These are phyloP conservation scores for Cercospora sp. DNA, from an alignment of 2,329 filamentous ascomycete species.

Conservation along the genomic window DNA sequence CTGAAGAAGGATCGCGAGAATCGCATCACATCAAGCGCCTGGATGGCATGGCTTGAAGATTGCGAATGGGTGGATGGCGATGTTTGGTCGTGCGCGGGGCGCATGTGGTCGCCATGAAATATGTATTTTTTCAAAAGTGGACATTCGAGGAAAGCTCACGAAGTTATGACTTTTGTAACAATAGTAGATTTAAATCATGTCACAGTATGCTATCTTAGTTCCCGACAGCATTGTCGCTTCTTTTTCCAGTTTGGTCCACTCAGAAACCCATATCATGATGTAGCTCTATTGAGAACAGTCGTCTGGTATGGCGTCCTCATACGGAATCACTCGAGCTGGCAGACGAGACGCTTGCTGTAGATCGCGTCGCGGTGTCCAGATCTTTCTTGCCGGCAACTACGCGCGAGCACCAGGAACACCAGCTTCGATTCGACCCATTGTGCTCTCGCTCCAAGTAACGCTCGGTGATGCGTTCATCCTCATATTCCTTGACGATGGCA, in stretches of 20 bases:
- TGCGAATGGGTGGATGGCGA: slow-evolving; percentile 22
- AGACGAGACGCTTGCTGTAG: slow-evolving; percentile 33
- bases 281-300: background rate
- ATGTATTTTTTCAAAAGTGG: background rate
- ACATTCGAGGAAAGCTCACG: background rate
- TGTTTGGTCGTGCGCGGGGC: background rate
- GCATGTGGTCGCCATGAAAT: background rate
- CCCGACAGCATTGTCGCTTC: background rate
- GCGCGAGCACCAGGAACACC: slow-evolving; percentile 89
- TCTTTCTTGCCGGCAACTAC: slow-evolving; percentile 36
- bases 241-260: background rate
- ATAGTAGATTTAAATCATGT: background rate
- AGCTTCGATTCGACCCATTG: slow-evolving; percentile 68
- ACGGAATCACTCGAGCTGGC: slow-evolving; percentile 19
- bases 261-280: background rate
- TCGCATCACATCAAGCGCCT: slow-evolving; percentile 33
- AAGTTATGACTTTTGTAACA: background rate
- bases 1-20: slow-evolving; percentile 40
- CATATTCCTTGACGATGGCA: slow-evolving; percentile 80
- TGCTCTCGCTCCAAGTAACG: slow-evolving; percentile 70
- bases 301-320: background rate
- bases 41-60: slow-evolving; percentile 37
- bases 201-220: background rate
- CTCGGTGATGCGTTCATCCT: slow-evolving; percentile 69
- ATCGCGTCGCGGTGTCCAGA: slow-evolving; percentile 23